phyloP scores from a whole-genome alignment of 805 yeast species.

The Brettanomyces bruxellensis region DNA sequence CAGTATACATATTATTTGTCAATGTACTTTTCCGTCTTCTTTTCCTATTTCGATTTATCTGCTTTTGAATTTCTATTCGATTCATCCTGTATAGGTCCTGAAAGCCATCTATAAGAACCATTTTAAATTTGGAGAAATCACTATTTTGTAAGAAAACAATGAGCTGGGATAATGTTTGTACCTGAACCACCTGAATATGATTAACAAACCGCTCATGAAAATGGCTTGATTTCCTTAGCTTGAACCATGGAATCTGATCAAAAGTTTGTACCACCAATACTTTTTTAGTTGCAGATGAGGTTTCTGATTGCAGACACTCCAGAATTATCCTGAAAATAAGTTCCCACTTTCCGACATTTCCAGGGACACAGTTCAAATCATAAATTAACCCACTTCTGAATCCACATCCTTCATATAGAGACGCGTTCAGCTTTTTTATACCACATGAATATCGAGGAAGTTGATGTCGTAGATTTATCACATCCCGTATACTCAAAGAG shows the following conservation, averaged over 20 bases:
- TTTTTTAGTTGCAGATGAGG: neutral
- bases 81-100: conserved; percentile 14
- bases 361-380: conserved; percentile 21
- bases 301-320: conserved; percentile 2
- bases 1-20: too few species aligned
- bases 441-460: conserved; percentile 9
- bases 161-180: conserved; percentile 14
- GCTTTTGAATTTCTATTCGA: neutral
- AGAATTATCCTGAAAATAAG: conserved; percentile 13
- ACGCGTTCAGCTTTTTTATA: conserved; percentile 10
- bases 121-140: conserved; percentile 11
- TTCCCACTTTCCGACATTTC: conserved; percentile 22
- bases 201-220: neutral
- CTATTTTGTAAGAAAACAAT: conserved; percentile 12
- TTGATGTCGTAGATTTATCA: too few species aligned
- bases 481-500: too few species aligned
- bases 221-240: conserved; percentile 3
- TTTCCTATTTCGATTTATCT: neutral
- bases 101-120: conserved; percentile 22
- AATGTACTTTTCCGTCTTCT: neutral
- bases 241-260: conserved; percentile 20
- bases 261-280: conserved; percentile 10
- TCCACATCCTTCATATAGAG: conserved; percentile 14
- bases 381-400: conserved; percentile 16
- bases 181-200: conserved; percentile 9